A percentile compares a stretch with the other conserved stretches of the same genome.
Conservation (phyloP, 2,329 filamentous ascomycete species). For the Aspergillus cejpii region DNA sequence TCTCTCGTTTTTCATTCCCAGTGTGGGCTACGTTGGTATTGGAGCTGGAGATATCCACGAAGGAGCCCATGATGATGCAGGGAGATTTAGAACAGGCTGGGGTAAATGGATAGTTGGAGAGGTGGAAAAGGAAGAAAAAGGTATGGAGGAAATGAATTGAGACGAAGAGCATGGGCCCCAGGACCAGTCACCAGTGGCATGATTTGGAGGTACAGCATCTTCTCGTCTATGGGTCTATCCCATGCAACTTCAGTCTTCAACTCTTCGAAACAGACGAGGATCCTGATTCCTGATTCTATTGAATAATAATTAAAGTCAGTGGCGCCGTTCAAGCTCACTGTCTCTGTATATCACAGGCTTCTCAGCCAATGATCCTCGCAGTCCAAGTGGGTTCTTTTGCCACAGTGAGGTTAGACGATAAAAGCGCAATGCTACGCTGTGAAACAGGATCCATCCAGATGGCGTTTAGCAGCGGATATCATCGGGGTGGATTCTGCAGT, state of each 20-base stretch:
- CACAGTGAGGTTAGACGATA: not conserved
- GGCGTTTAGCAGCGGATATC: not conserved
- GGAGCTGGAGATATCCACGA: slow-evolving; percentile 8
- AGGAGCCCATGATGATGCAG: too few species aligned
- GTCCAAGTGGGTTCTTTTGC: not conserved
- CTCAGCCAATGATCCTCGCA: not conserved
- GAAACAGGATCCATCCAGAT: not conserved
- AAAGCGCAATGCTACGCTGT: not conserved
- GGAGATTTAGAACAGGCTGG: slow-evolving; percentile 4
- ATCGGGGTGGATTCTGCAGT: too few species aligned
- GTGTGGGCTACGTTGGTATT: slow-evolving; percentile 8
- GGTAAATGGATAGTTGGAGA: not conserved
- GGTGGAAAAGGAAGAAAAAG: too few species aligned
- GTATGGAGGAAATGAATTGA: too few species aligned
- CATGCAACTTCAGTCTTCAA: too few species aligned
- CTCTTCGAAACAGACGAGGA: too few species aligned
- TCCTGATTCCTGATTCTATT: slow-evolving; percentile 1
- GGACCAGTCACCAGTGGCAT: too few species aligned
- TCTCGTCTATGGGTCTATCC: too few species aligned
- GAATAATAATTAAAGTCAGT: slow-evolving; percentile 7
- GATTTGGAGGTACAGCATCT: too few species aligned
- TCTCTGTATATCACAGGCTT: not conserved
- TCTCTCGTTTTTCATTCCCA: slow-evolving; percentile 6
- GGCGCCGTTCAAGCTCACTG: slow-evolving; percentile 1
- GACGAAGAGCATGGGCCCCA: too few species aligned